Base-by-base conservation (phyloP, 306 rosid species). In the Glycine soja region DNA sequence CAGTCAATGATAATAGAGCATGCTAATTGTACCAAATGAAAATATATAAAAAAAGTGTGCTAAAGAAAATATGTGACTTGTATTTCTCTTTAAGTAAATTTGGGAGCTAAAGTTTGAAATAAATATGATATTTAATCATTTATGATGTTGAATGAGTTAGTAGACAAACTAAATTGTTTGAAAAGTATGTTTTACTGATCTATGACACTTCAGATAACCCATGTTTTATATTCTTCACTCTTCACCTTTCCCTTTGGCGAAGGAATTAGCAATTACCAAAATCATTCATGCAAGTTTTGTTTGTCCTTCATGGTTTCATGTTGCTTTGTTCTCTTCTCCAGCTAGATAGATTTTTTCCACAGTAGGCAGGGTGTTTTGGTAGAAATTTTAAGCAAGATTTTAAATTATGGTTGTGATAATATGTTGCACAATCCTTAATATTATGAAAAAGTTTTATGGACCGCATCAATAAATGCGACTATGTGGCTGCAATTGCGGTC, bases 241-340 rank as follows among this genome's bases (percentile, higher is more conserved):
- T 46, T 48, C n/a, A 42, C 15, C 42, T 40, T 5, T n/a, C 12
- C 77, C 30, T 40, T 19, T 58, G 18, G 54, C n/a, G 58, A 58
- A 40, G 65, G 62, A 46, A 16, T 30, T 16, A 72, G 56, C 40
- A 52, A 54, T 63, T 62, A 70, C 30, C 30, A 34, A 66, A 83
- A 74, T 43, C 34, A 30, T 71, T 38, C 2, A 8, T 62, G 52
- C 54, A 59, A 61, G 38, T 70, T 72, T 45, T 68, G 62, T 12
- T 61, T 69, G 8, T 15, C 14, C 46, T 40, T 14, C n/a, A 10
- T 32, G 18, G 40, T 52, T 10, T 48, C 50, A n/a, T 47, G 10
- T 47, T 47, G 72, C 11, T 30, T 76, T 62, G 16, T 43, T 67
- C 6, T 42, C n/a, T 62, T 62, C 47, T 62, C 11, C 46, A 30